These are phyloP conservation scores for Septoria petroselini DNA, from an alignment of 2,329 filamentous ascomycete species.

Conservation along the genomic window DNA sequence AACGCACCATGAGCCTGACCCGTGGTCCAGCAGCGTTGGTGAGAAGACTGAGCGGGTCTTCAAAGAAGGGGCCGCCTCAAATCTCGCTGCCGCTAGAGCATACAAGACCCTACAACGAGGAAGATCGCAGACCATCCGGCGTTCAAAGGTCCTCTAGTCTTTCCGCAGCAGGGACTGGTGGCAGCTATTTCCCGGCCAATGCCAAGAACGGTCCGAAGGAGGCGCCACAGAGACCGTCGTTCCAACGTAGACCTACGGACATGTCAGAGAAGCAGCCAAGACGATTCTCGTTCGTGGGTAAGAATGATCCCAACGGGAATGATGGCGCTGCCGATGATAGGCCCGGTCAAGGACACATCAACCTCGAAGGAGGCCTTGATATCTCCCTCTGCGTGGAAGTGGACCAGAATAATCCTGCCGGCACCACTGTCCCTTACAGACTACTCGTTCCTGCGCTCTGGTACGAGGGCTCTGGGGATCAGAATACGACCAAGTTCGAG, in stretches of 20 bases:
- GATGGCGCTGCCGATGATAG: constrained; percentile 54
- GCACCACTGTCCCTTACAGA: constrained; percentile 83
- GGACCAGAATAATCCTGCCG: constrained; percentile 77
- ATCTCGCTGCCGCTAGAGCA: constrained; percentile 23
- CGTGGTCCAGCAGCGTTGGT: constrained; percentile 43
- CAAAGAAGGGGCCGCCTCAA: constrained; percentile 24
- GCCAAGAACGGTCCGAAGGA: constrained; percentile 5
- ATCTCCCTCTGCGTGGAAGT: constrained; percentile 88
- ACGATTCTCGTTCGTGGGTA: constrained; percentile 30
- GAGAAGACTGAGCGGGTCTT: constrained; percentile 41
- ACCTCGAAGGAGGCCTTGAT: constrained; percentile 80
- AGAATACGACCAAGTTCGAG: constrained; percentile 28
- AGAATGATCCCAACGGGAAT: constrained; percentile 53
- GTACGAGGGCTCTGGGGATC: constrained; percentile 40
- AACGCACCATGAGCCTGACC: constrained; percentile 35
- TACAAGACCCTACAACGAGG: constrained; percentile 22
- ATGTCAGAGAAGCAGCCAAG: constrained; percentile 42
- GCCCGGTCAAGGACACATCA: constrained; percentile 55
- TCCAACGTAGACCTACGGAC: constrained; percentile 46
- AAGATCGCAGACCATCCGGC: constrained; percentile 8
- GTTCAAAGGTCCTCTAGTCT: constrained; percentile 31
- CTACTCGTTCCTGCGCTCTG: constrained; percentile 75
- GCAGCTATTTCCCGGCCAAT: constrained; percentile 13
- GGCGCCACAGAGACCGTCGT: constrained; percentile 37
- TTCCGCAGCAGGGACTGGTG: constrained; percentile 10